These are phyloP conservation scores for Xylaria sp. DNA, from an alignment of 2,329 filamentous ascomycete species.

Conservation along the genomic window DNA sequence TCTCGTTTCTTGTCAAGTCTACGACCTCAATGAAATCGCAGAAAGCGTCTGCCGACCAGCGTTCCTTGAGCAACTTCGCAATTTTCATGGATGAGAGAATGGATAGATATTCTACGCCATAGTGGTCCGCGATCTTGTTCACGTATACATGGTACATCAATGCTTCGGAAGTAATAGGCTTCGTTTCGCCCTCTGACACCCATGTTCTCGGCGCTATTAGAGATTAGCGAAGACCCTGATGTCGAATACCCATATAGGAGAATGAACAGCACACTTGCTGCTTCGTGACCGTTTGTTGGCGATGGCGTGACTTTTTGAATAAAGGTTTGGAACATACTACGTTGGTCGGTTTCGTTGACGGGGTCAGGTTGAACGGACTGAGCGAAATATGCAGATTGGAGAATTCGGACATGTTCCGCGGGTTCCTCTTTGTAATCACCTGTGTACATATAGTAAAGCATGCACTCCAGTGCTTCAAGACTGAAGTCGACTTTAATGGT, in stretches of 20 bases:
- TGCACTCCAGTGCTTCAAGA: constrained; percentile 1
- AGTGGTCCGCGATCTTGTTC: constrained; percentile 21
- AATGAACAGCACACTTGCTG: neutral
- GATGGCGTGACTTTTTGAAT: no score
- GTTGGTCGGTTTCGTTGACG: no score
- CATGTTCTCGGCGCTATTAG: neutral
- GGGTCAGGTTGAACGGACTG: neutral
- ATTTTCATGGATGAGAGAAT: neutral
- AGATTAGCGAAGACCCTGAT: neutral
- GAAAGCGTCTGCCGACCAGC: constrained; percentile 11
- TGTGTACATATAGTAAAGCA: constrained; percentile 36
- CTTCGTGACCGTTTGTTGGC: no score
- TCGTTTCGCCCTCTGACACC: no score
- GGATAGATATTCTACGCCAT: neutral
- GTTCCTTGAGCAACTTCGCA: neutral
- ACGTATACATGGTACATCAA: constrained; percentile 8
- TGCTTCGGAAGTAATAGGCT: neutral
- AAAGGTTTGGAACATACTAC: no score
- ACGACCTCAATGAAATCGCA: neutral
- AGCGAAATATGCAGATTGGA: no score
- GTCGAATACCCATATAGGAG: neutral
- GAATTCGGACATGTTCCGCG: neutral
- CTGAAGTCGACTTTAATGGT: constrained; percentile 18
- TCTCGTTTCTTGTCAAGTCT: neutral
- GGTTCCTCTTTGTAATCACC: constrained; percentile 9